Conservation (phyloP, 495 filamentous ascomycete species). For the Neurospora tetrasperma region DNA sequence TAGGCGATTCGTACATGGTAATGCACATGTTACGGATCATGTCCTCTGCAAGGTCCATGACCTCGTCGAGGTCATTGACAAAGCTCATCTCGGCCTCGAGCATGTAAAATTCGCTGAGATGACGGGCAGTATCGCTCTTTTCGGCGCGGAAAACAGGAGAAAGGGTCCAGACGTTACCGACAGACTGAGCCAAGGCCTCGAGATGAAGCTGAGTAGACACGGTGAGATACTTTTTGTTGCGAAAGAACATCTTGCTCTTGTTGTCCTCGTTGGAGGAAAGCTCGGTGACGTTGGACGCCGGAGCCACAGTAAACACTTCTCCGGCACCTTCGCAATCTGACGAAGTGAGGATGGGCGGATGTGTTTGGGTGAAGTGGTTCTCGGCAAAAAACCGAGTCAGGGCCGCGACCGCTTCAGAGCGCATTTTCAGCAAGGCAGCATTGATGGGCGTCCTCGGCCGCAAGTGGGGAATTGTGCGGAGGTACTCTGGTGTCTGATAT, state of each 20-base stretch:
- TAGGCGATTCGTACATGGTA: constrained; percentile 41
- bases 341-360: constrained; percentile 89
- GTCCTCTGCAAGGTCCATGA: constrained; percentile 73
- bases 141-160: constrained; percentile 93
- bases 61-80: constrained; percentile 50
- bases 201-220: constrained; percentile 93
- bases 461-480: constrained; percentile 83
- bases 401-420: constrained; percentile 67
- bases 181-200: constrained; percentile 79
- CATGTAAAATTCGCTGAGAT: constrained; percentile 98
- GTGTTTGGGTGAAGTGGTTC: constrained; percentile 70
- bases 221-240: constrained; percentile 84
- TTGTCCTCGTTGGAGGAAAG: constrained; percentile 4
- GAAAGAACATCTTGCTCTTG: constrained; percentile 53
- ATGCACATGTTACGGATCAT: constrained; percentile 55
- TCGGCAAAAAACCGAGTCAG: constrained; percentile 61
- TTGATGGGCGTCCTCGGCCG: constrained; percentile 76
- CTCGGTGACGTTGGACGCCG: constrained; percentile 20
- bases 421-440: constrained; percentile 66
- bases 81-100: constrained; percentile 85
- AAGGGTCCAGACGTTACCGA: constrained; percentile 87
- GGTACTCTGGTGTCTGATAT: constrained; percentile 79
- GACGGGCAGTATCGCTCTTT: constrained; percentile 84
- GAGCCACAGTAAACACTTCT: constrained; percentile 74
- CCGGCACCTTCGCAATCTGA: constrained; percentile 97